These are phyloP conservation scores for Monilinia fructicola DNA, from an alignment of 2,329 filamentous ascomycete species.

Conservation along the genomic window DNA sequence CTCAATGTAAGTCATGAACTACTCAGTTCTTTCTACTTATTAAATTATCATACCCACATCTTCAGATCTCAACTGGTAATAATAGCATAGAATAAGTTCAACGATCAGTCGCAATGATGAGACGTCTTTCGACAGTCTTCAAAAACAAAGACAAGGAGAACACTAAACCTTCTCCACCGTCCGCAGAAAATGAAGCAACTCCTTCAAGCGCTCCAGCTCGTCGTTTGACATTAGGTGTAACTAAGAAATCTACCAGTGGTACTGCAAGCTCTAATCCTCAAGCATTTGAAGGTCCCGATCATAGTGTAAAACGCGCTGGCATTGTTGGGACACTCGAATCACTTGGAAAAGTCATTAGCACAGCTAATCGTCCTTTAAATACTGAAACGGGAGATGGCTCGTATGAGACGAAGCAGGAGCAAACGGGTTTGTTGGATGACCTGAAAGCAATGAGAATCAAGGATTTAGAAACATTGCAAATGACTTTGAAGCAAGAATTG, in stretches of 20 bases:
- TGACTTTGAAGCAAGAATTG: slow-evolving; percentile 60
- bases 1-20: background rate
- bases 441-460: slow-evolving; percentile 50
- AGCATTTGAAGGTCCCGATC: slow-evolving; percentile 26
- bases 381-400: slow-evolving; percentile 63
- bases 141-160: slow-evolving; percentile 25
- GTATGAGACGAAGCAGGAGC: slow-evolving; percentile 51
- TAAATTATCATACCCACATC: background rate
- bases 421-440: slow-evolving; percentile 56
- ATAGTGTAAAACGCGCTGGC: slow-evolving; percentile 26
- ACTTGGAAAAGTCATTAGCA: slow-evolving; percentile 42
- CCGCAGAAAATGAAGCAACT: slow-evolving; percentile 12
- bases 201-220: slow-evolving; percentile 2
- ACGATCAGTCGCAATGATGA: slow-evolving; percentile 19
- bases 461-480: slow-evolving; percentile 62
- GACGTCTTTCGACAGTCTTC: slow-evolving; percentile 24
- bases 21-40: background rate
- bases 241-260: slow-evolving; percentile 14
- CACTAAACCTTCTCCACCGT: background rate
- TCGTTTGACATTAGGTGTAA: slow-evolving; percentile 11
- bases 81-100: background rate
- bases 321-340: slow-evolving; percentile 27
- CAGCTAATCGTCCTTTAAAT: slow-evolving; percentile 61
- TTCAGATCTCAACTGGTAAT: background rate
- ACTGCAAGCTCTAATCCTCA: slow-evolving; percentile 15